Percentiles rank a stretch among this genome's conserved stretches.
These are phyloP conservation scores for Paramecium primaurelia DNA, from an alignment of 73 alveolate genomes.

Conservation along the genomic window DNA sequence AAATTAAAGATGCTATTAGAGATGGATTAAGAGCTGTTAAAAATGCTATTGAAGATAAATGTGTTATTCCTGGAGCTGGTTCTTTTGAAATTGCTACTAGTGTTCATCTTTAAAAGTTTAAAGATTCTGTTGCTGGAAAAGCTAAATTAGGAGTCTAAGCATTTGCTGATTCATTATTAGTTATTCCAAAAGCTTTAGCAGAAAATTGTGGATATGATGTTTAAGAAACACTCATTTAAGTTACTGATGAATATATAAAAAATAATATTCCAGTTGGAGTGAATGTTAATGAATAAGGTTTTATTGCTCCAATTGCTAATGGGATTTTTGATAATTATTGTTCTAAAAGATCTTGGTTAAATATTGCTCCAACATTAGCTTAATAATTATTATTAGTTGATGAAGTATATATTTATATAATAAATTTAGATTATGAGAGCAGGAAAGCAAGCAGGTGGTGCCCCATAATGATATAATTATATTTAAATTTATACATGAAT, in stretches of 20 bases:
- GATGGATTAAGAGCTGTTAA: constrained; percentile 99
- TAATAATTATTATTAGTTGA: constrained; percentile 59
- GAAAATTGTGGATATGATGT: constrained; percentile 93
- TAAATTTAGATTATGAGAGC: constrained; percentile 61
- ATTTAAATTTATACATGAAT: not conserved
- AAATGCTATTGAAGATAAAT: constrained; percentile 95
- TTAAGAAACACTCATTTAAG: constrained; percentile 83
- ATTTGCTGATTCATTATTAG: constrained; percentile 89
- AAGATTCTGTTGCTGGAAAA: constrained; percentile 76
- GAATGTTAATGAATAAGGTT: constrained; percentile 66
- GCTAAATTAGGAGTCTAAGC: constrained; percentile 92
- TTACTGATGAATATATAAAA: constrained; percentile 73
- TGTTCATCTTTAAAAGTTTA: constrained; percentile 71
- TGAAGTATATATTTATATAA: not conserved
- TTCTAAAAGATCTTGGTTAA: constrained; percentile 55
- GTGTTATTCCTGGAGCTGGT: constrained; percentile 99
- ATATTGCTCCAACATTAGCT: constrained; percentile 61
- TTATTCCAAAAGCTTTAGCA: constrained; percentile 90
- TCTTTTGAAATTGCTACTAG: constrained; percentile 97
- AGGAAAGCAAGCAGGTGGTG: constrained; percentile 63
- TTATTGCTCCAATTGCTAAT: constrained; percentile 57
- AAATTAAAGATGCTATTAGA: constrained; percentile 97
- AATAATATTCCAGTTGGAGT: constrained; percentile 86
- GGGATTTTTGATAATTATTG: constrained; percentile 54
- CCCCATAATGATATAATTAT: not conserved